A percentile compares a stretch with the other conserved stretches of the same genome.
phyloP scores from a whole-genome alignment of 1,284 basidiomycete species.

The Melampsora larici-populina region DNA sequence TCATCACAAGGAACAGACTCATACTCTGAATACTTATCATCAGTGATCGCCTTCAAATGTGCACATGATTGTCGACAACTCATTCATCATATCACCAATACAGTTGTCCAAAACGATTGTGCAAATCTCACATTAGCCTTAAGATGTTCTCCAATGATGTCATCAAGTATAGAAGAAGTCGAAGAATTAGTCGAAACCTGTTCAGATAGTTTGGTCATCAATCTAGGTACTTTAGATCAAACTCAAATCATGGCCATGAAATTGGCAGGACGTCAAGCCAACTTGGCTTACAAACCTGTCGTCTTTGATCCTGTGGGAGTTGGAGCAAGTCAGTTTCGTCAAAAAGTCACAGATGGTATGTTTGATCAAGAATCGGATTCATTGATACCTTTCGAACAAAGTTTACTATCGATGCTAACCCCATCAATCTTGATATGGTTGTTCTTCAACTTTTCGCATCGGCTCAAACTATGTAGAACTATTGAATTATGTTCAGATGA shows the following conservation, averaged over 20 bases:
- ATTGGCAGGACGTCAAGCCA: conserved; percentile 71
- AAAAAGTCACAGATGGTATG: conserved; percentile 58
- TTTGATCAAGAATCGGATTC: background rate
- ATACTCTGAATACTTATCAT: conserved; percentile 45
- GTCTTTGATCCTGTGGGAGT: conserved; percentile 93
- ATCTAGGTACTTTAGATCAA: conserved; percentile 78
- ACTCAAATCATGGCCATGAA: conserved; percentile 69
- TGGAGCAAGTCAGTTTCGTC: conserved; percentile 74
- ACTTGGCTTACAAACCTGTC: conserved; percentile 70
- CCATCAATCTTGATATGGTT: background rate
- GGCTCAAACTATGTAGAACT: conserved; percentile 60
- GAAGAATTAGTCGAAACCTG: conserved; percentile 14
- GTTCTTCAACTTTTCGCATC: background rate
- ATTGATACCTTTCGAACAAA: background rate
- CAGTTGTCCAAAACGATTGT: conserved; percentile 82
- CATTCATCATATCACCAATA: conserved; percentile 74
- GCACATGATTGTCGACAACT: conserved; percentile 60
- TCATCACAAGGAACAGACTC: conserved; percentile 54
- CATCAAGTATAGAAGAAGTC: conserved; percentile 41
- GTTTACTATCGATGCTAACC: background rate
- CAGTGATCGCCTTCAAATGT: conserved; percentile 43
- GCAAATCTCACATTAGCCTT: conserved; percentile 87
- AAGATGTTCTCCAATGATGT: conserved; percentile 88
- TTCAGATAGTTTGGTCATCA: conserved; percentile 66
- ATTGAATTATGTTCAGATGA: conserved; percentile 78